Evolutionary conservation across 164 flowering plant genomes (phyloP), one percentile per base, ranked within the genome.

Genomic region (Kalanchoe fedtschenkoi): DNA sequence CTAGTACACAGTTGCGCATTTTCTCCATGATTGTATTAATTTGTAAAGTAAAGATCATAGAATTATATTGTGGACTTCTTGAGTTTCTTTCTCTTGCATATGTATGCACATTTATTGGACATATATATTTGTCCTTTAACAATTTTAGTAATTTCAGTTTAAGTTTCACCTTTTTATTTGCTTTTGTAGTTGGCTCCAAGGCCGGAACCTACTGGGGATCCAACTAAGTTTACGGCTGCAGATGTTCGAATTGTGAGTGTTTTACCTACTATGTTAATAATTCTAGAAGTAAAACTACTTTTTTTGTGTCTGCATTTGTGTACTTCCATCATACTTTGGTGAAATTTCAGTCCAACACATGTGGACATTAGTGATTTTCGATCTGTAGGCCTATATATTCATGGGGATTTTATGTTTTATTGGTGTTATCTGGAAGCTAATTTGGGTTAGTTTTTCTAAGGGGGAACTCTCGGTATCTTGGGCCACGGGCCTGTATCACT

Each of bases 221-320:
- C 90, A 8, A 66, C 98, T 29, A 93, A 88, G 79, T 92, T 88
- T 65, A 88, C 91, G 58, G 91, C 97, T 69, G 97, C 87, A 63
- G 98, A 90, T 81, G 97, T 93, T 64, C 96, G 97, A 75, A 87
- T 93, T 76, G 98, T 93, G 68, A 88, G 98, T 83, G 54, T 38
- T 15, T 6, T 9, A 26, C 56, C 32, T 11, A 24, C 6, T 51
- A 16, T 2, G 13, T 24, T 26, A 9, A 47, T 11, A 24, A 51
- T 22, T 0, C 1, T 51, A 2, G 5, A 7, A 11, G 28, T 51
- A 51, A 4, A 24, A 2, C 7, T 47, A 13, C 13, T 21, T 47
- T 21, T 2, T 7, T 19, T 47, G 14, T 47, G 54, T 24, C 21
- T 47, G 28, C 3, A 0, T n/a, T 44, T 44, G 5, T 5, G n/a